Evolutionary conservation across 192 early-diverging fungal genomes (phyloP).

Genomic region (Anaeromyces robustus): DNA sequence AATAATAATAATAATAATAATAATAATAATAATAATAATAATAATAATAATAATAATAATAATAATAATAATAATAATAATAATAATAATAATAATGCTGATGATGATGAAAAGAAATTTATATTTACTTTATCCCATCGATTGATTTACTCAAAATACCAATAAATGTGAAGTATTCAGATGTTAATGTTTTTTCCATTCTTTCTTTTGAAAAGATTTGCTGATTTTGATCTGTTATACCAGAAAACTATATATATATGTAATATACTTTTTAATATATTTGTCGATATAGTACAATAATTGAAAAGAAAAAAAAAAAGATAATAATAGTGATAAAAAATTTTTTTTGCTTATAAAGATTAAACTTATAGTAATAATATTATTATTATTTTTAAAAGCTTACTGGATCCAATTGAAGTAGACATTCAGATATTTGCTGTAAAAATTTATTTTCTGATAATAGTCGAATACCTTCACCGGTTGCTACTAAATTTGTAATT

Average conservation of each 20-base stretch:
- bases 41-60: no score
- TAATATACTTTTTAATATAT: constrained; percentile 9
- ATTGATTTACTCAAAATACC: constrained; percentile 40
- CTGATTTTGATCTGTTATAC: constrained; percentile 20
- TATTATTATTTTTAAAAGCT: no score
- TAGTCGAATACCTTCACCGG: constrained; percentile 48
- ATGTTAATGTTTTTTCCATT: constrained; percentile 52
- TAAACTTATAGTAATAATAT: no score
- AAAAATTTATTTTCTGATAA: constrained; percentile 54
- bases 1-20: no score
- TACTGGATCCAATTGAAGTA: constrained; percentile 61
- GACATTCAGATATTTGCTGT: constrained; percentile 51
- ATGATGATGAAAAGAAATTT: not conserved
- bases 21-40: no score
- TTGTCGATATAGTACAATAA: not conserved
- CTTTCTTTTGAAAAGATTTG: constrained; percentile 56
- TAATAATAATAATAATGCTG: not conserved
- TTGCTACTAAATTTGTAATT: constrained; percentile 40
- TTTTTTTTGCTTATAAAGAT: no score
- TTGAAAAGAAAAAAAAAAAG: no score
- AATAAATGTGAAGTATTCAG: constrained; percentile 64
- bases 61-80: not conserved
- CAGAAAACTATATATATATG: not conserved
- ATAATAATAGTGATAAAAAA: no score
- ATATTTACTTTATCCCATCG: constrained; percentile 42